phyloP scores from a whole-genome alignment of 768 basidiomycete species.

The Artomyces pyxidatus region DNA sequence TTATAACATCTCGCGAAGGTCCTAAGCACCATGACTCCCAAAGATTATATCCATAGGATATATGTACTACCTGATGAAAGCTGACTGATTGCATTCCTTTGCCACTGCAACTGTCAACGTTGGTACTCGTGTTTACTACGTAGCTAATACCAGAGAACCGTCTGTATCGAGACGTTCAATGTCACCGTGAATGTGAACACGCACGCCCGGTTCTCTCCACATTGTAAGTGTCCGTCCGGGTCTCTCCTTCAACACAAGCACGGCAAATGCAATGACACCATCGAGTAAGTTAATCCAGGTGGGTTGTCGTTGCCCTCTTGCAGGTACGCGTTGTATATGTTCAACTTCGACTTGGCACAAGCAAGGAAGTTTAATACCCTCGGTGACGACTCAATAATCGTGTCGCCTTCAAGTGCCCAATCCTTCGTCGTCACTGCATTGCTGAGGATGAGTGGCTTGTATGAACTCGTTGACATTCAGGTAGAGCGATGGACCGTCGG shows the following conservation, averaged over 20 bases:
- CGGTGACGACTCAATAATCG: slow-evolving; percentile 46
- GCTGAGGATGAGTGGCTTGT: slow-evolving; percentile 39
- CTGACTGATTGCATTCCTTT: too few relatives aligned
- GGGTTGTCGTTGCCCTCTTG: slow-evolving; percentile 45
- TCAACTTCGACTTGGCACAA: slow-evolving; percentile 34
- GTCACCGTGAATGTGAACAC: too few relatives aligned
- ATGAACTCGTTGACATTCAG: slow-evolving; percentile 42
- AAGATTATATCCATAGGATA: too few relatives aligned
- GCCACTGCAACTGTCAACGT: too few relatives aligned
- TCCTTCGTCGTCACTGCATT: slow-evolving; percentile 40
- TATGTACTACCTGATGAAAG: too few relatives aligned
- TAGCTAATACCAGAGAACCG: too few relatives aligned
- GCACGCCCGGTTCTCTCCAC: too few relatives aligned
- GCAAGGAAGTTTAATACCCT: slow-evolving; percentile 49
- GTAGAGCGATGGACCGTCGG: slow-evolving; percentile 35
- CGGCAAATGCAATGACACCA: slow-evolving; percentile 24
- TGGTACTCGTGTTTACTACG: too few relatives aligned
- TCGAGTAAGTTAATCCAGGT: slow-evolving; percentile 18
- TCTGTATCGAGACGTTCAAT: too few relatives aligned
- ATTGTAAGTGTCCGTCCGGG: too few relatives aligned
- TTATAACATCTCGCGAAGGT: too few relatives aligned
- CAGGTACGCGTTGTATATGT: slow-evolving; percentile 39
- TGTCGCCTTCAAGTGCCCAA: slow-evolving; percentile 53
- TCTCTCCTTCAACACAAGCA: slow-evolving; percentile 27
- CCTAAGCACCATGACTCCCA: too few relatives aligned